These are phyloP conservation scores for Colletotrichum sp. DNA, from an alignment of 2,329 filamentous ascomycete genomes.

Conservation along the genomic window DNA sequence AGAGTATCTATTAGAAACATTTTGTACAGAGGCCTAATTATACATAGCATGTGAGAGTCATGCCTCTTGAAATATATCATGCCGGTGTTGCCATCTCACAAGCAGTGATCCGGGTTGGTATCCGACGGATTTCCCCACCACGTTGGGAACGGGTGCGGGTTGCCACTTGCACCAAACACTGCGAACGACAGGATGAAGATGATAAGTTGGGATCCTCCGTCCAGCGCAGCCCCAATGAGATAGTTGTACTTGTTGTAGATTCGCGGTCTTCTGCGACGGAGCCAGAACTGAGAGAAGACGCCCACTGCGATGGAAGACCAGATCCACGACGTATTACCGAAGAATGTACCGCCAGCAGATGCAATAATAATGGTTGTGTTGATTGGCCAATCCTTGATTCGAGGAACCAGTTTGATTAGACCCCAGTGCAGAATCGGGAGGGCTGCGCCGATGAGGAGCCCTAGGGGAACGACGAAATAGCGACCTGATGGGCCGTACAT, in stretches of 20 bases:
- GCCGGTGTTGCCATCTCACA: background rate
- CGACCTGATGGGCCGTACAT: conserved; percentile 43
- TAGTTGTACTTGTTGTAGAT: conserved; percentile 33
- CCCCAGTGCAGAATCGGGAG: conserved; percentile 39
- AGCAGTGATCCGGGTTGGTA: conserved; percentile 22
- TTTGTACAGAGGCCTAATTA: background rate
- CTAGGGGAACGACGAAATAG: conserved; percentile 42
- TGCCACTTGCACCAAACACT: conserved; percentile 27
- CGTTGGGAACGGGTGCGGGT: conserved; percentile 22
- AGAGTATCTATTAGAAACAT: background rate
- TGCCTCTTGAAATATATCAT: background rate
- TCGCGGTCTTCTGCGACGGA: conserved; percentile 26
- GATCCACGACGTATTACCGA: conserved; percentile 41
- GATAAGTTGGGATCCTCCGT: conserved; percentile 30
- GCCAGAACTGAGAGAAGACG: conserved; percentile 32
- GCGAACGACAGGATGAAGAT: conserved; percentile 32
- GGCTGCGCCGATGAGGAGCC: conserved; percentile 46
- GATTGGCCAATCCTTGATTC: conserved; percentile 32
- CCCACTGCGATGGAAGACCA: conserved; percentile 36
- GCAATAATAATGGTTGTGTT: conserved; percentile 46
- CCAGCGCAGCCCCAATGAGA: conserved; percentile 29
- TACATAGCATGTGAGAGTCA: background rate
- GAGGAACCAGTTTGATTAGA: conserved; percentile 29
- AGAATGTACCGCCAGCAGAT: conserved; percentile 43
- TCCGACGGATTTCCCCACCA: conserved; percentile 25